Evolutionary conservation across 345 rosid genomes (phyloP).

Genomic region (Hibiscus tridactylites): DNA sequence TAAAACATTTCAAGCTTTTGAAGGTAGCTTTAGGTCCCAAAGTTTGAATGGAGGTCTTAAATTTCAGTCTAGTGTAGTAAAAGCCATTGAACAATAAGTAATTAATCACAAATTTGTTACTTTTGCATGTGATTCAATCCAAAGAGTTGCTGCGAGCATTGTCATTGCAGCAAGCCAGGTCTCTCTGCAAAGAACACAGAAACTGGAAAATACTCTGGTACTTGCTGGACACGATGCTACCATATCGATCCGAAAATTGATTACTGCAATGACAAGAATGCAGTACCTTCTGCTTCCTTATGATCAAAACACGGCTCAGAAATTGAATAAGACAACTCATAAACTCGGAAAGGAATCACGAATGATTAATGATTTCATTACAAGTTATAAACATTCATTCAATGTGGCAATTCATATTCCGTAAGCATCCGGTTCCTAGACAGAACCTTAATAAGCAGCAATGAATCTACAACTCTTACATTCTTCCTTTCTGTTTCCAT

Average conservation of each 20-base stretch:
- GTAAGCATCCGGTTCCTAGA: constrained; percentile 26
- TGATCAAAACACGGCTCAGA: constrained; percentile 24
- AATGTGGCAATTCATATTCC: constrained; percentile 36
- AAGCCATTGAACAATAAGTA: not conserved
- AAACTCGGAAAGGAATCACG: constrained; percentile 35
- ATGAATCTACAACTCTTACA: not conserved
- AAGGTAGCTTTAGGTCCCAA: not conserved
- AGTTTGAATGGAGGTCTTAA: not conserved
- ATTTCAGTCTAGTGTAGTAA: not conserved
- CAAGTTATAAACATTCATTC: constrained; percentile 27
- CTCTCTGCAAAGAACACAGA: constrained; percentile 29
- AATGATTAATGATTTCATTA: constrained; percentile 31
- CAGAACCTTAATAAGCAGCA: not conserved
- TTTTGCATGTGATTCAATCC: constrained; percentile 6
- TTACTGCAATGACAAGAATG: constrained; percentile 27
- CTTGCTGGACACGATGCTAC: constrained; percentile 33
- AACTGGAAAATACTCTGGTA: constrained; percentile 32
- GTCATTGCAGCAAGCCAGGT: constrained; percentile 38
- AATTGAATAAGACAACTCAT: constrained; percentile 32
- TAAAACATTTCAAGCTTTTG: too few relatives aligned
- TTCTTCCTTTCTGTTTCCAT: not conserved
- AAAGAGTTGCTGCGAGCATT: constrained; percentile 36
- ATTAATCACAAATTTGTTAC: not conserved
- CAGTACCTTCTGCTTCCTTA: constrained; percentile 42
- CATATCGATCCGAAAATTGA: constrained; percentile 25